These are phyloP conservation scores for Cryptococcus neoformans DNA, from an alignment of 1,284 basidiomycete species.

Conservation along the genomic window DNA sequence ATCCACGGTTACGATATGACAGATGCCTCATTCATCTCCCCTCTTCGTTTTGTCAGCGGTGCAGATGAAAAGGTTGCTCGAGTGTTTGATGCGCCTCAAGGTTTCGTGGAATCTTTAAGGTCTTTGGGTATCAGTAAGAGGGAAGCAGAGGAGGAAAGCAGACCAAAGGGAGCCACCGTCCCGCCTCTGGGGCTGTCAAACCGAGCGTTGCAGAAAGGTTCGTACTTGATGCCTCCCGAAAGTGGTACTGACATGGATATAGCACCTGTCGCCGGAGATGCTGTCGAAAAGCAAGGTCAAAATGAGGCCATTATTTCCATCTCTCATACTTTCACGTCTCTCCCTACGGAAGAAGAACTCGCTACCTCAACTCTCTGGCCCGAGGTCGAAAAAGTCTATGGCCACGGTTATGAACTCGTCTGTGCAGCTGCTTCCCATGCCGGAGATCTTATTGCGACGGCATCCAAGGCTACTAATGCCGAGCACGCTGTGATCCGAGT, in stretches of 20 bases:
- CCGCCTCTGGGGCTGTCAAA: constrained; percentile 76
- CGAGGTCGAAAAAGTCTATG: constrained; percentile 94
- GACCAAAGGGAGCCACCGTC: constrained; percentile 60
- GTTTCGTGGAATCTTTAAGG: constrained; percentile 63
- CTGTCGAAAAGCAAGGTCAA: constrained; percentile 25
- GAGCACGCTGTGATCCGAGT: constrained; percentile 89
- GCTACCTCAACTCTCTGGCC: constrained; percentile 90
- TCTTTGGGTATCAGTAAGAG: constrained; percentile 40
- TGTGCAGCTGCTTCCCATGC: constrained; percentile 69
- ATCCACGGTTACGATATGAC: constrained; percentile 92
- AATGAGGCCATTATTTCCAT: constrained; percentile 47
- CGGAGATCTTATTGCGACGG: constrained; percentile 75
- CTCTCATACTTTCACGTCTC: constrained; percentile 40
- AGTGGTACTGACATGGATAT: neutral
- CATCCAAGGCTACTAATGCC: constrained; percentile 80
- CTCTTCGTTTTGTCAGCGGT: constrained; percentile 75
- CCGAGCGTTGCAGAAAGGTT: constrained; percentile 68
- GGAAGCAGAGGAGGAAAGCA: constrained; percentile 11
- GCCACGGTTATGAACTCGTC: constrained; percentile 95
- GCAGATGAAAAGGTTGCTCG: constrained; percentile 91
- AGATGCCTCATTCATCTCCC: constrained; percentile 70
- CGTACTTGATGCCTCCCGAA: too few relatives aligned
- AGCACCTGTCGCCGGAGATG: constrained; percentile 35
- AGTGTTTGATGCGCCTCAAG: constrained; percentile 79
- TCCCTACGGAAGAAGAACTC: constrained; percentile 60